Evolutionary conservation across 352 stramenopile genomes (phyloP).

Genomic region (Pythium sp.): DNA sequence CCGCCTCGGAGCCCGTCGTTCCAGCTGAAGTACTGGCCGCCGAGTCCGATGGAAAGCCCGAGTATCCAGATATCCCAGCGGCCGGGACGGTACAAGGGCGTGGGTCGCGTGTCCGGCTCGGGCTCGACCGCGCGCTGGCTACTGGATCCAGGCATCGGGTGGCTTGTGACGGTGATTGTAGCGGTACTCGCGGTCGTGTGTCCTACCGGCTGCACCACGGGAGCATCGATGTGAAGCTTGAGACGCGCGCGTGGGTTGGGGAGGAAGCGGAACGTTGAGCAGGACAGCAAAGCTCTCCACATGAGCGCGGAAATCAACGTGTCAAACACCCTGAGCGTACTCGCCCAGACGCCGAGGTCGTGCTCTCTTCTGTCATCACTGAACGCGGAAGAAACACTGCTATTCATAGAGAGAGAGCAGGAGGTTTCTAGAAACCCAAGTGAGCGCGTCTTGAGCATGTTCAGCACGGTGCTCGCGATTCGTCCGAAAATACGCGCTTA

Average conservation of each 20-base stretch:
- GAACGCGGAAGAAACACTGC: not conserved
- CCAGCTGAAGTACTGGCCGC: slow-evolving; percentile 38
- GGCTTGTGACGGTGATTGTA: not conserved
- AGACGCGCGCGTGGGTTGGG: slow-evolving; percentile 12
- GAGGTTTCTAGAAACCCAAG: not conserved
- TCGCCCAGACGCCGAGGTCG: not conserved
- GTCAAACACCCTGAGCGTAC: not conserved
- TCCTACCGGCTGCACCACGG: not conserved
- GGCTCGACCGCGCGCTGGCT: slow-evolving; percentile 88
- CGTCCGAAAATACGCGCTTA: too few species aligned
- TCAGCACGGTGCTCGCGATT: too few species aligned
- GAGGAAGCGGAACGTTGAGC: not conserved
- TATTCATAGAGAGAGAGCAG: slow-evolving; percentile 7
- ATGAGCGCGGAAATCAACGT: slow-evolving; percentile 12
- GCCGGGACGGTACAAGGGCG: slow-evolving; percentile 92
- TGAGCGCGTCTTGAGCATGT: not conserved
- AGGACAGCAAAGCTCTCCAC: slow-evolving; percentile 1
- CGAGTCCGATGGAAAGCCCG: slow-evolving; percentile 31
- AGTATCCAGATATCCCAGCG: slow-evolving; percentile 63
- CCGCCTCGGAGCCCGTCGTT: slow-evolving; percentile 28
- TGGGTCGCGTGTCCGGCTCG: slow-evolving; percentile 93
- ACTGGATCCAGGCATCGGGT: not conserved
- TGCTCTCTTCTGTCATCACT: not conserved
- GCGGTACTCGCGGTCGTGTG: not conserved
- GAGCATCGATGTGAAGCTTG: slow-evolving; percentile 15